phyloP scores from a whole-genome alignment of 371 early-diverging fungal genomes.

The Coemansia sp. region DNA sequence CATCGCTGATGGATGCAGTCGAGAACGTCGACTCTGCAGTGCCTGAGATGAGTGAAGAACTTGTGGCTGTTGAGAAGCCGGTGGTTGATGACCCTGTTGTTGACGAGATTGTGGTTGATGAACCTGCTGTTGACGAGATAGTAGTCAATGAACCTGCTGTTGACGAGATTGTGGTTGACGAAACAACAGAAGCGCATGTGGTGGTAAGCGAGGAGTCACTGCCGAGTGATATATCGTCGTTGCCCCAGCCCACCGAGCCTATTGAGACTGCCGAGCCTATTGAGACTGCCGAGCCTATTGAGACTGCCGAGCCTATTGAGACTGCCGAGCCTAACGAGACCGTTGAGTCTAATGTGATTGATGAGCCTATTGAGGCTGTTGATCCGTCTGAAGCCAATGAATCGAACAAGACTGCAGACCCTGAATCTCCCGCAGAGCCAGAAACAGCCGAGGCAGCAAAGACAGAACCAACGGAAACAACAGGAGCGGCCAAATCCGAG shows the following conservation, averaged over 20 bases:
- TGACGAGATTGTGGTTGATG: background rate
- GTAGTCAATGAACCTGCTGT: background rate
- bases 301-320: background rate
- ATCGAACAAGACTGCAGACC: background rate
- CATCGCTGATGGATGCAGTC: conserved; percentile 11
- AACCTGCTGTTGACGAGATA: background rate
- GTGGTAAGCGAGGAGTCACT: background rate
- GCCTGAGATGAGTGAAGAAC: background rate
- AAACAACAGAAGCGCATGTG: background rate
- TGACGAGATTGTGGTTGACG: background rate
- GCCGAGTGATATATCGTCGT: no score
- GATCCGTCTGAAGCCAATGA: background rate
- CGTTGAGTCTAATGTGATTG: background rate
- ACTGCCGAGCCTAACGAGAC: background rate
- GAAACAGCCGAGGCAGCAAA: background rate
- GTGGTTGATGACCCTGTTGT: background rate
- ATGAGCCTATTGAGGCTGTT: background rate
- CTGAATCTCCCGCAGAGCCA: no score
- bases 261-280: background rate
- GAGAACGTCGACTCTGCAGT: background rate
- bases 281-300: background rate
- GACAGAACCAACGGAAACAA: background rate
- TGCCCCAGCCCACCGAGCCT: background rate
- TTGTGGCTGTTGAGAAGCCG: background rate
- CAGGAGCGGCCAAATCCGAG: background rate